Evolutionary conservation across 2,329 filamentous ascomycete genomes (phyloP).

Genomic region (Colletotrichum orchidophilum): DNA sequence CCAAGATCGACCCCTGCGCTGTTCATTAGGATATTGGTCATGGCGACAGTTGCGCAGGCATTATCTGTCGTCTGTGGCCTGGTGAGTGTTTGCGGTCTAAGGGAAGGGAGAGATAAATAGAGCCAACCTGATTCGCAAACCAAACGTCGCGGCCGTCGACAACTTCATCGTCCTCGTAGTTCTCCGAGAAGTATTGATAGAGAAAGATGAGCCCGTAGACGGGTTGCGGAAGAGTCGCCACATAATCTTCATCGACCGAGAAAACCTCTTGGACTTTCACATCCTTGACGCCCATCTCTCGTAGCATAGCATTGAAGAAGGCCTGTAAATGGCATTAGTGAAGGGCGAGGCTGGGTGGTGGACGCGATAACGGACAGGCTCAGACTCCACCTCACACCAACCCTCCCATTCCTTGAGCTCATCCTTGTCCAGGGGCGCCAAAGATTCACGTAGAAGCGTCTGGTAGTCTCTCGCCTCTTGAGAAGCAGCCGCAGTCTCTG

Average conservation of each 20-base stretch:
- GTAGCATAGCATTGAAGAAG: slow-evolving; percentile 87
- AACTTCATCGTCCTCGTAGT: slow-evolving; percentile 61
- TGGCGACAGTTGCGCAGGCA: slow-evolving; percentile 89
- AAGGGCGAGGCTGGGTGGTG: neutral
- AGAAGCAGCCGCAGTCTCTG: slow-evolving; percentile 37
- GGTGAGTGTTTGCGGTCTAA: neutral
- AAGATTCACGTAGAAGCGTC: slow-evolving; percentile 55
- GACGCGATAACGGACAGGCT: slow-evolving; percentile 70
- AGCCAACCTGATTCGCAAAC: slow-evolving; percentile 88
- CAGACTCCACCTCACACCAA: slow-evolving; percentile 88
- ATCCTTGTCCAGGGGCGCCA: slow-evolving; percentile 57
- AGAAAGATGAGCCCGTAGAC: slow-evolving; percentile 90
- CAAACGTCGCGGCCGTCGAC: slow-evolving; percentile 71
- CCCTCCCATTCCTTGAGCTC: slow-evolving; percentile 73
- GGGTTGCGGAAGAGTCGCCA: slow-evolving; percentile 75
- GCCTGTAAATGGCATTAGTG: slow-evolving; percentile 56
- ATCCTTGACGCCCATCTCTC: slow-evolving; percentile 78
- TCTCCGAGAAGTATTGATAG: slow-evolving; percentile 72
- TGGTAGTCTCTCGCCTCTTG: slow-evolving; percentile 39
- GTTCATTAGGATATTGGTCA: slow-evolving; percentile 96
- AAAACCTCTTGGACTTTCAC: slow-evolving; percentile 82
- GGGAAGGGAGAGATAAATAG: neutral
- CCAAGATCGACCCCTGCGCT: slow-evolving; percentile 73
- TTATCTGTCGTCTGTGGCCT: slow-evolving; percentile 75
- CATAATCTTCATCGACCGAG: slow-evolving; percentile 72